These are phyloP conservation scores for Phytophthora multivora DNA, from an alignment of 352 stramenopile genomes.

Conservation along the genomic window DNA sequence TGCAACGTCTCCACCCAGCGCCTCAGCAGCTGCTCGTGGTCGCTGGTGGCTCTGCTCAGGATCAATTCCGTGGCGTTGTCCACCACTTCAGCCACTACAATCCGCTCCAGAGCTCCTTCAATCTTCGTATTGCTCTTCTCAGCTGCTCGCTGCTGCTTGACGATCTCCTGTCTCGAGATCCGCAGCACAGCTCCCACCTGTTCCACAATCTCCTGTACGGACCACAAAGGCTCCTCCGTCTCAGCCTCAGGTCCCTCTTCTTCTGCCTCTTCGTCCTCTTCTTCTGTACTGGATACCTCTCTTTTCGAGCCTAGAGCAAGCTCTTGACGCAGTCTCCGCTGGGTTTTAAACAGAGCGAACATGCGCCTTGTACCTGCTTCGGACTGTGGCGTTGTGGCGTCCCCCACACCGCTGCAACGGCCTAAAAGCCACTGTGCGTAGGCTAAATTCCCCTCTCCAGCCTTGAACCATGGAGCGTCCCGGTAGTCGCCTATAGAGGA, in stretches of 20 bases:
- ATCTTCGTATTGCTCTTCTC: conserved; percentile 29
- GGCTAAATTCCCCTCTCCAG: conserved; percentile 43
- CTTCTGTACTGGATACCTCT: conserved; percentile 9
- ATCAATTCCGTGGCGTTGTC: conserved; percentile 74
- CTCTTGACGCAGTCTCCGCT: conserved; percentile 55
- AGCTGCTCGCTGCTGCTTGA: conserved; percentile 22
- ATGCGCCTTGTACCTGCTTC: conserved; percentile 35
- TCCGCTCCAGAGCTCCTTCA: conserved; percentile 37
- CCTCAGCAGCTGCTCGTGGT: conserved; percentile 41
- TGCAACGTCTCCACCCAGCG: conserved; percentile 50
- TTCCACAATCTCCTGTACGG: conserved; percentile 38
- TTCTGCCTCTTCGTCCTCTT: conserved; percentile 10
- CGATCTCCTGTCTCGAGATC: conserved; percentile 33
- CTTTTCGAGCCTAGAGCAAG: conserved; percentile 32
- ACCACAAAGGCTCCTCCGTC: conserved; percentile 21
- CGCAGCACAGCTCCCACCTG: conserved; percentile 42
- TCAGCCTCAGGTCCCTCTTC: conserved; percentile 9
- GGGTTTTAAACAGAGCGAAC: conserved; percentile 44
- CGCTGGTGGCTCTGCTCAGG: conserved; percentile 45
- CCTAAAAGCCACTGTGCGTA: conserved; percentile 68
- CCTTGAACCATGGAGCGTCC: conserved; percentile 53
- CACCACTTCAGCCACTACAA: conserved; percentile 58
- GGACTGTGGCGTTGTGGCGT: conserved; percentile 38
- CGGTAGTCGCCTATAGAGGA: conserved; percentile 30
- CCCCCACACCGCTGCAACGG: conserved; percentile 50